phyloP scores from a whole-genome alignment of 352 stramenopile genomes.

The Pythium phragmitis region DNA sequence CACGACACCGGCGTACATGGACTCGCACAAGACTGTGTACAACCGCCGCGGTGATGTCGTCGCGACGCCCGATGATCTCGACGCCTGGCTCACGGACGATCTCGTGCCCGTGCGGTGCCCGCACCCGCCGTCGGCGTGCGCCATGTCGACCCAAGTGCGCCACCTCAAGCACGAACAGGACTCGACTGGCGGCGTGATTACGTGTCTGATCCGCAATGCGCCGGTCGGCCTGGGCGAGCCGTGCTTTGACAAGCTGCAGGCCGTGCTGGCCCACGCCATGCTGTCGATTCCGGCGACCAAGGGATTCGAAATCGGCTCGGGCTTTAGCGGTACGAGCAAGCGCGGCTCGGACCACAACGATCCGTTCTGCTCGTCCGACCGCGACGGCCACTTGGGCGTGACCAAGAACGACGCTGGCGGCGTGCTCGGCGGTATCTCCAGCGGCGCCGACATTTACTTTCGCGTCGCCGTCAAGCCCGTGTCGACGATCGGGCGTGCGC shows the following conservation, averaged over 20 bases:
- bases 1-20: constrained; percentile 87
- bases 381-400: constrained; percentile 63
- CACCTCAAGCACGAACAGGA: constrained; percentile 89
- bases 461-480: constrained; percentile 99
- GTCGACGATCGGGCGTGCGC: constrained; percentile 96
- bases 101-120: constrained; percentile 94
- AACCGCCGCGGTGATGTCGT: constrained; percentile 77
- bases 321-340: constrained; percentile 95
- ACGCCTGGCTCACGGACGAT: constrained; percentile 78
- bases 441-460: constrained; percentile 98
- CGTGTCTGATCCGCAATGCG: constrained; percentile 96
- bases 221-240: constrained; percentile 96
- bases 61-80: constrained; percentile 45
- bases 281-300: constrained; percentile 99
- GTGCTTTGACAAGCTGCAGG: constrained; percentile 99
- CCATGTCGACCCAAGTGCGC: constrained; percentile 96
- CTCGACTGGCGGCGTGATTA: constrained; percentile 94
- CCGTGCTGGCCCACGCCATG: constrained; percentile 97
- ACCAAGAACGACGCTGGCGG: constrained; percentile 91
- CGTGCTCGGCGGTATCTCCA: constrained; percentile 98
- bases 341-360: constrained; percentile 98
- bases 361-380: constrained; percentile 88
- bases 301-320: constrained; percentile 97
- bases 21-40: constrained; percentile 91
- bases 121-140: constrained; percentile 89